These are phyloP conservation scores for Cercospora berteroae DNA, from an alignment of 2,329 filamentous ascomycete species.

Conservation along the genomic window DNA sequence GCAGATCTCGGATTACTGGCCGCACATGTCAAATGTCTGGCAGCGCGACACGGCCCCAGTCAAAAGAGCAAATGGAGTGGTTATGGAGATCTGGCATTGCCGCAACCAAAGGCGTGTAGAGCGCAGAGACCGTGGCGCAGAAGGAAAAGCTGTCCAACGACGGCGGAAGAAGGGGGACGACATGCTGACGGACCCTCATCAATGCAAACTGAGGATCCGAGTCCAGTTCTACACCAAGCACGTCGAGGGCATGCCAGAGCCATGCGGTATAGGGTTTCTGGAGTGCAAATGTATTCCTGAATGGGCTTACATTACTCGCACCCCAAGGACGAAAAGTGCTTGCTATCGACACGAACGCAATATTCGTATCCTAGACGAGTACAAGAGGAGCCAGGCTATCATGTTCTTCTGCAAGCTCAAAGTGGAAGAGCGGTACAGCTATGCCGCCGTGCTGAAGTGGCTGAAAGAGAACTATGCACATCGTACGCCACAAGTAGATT, in stretches of 20 bases:
- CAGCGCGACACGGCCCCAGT: conserved; percentile 15
- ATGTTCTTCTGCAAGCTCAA: conserved; percentile 26
- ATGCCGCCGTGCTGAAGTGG: conserved; percentile 24
- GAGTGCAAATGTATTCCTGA: conserved; percentile 29
- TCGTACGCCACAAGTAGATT: conserved; percentile 20
- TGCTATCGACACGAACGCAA: conserved; percentile 24
- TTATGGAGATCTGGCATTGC: conserved; percentile 27
- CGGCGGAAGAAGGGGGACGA: conserved; percentile 19
- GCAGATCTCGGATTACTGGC: conserved; percentile 30
- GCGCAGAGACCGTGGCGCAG: neutral
- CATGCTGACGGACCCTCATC: conserved; percentile 13
- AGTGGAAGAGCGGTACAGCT: conserved; percentile 26
- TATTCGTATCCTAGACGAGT: conserved; percentile 25
- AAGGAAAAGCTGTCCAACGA: conserved; percentile 10
- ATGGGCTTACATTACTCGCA: conserved; percentile 25
- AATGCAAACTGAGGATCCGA: conserved; percentile 23
- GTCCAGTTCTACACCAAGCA: conserved; percentile 28
- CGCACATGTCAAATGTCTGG: conserved; percentile 30
- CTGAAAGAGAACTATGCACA: conserved; percentile 22
- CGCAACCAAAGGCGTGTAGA: conserved; percentile 22
- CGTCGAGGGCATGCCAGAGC: conserved; percentile 1
- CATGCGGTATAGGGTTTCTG: conserved; percentile 22
- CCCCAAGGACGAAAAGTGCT: neutral
- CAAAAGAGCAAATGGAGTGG: conserved; percentile 19
- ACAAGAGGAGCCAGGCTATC: conserved; percentile 26